These are phyloP conservation scores for Solanum virginianum DNA, from an alignment of 257 asterid species.

Conservation along the genomic window DNA sequence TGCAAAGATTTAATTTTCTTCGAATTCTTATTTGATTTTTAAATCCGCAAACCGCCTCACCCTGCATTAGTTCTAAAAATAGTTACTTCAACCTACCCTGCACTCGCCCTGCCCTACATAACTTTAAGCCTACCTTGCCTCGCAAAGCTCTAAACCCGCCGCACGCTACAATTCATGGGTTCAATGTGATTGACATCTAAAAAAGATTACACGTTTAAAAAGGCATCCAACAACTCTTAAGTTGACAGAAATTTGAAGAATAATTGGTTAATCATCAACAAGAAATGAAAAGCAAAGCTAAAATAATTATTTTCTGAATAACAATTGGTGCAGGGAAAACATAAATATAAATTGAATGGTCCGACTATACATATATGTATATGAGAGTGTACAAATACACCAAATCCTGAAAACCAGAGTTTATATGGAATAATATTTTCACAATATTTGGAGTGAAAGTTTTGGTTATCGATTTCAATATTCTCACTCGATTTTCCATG, in stretches of 20 bases:
- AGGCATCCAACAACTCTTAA: background rate
- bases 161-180: too few species aligned
- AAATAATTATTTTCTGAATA: background rate
- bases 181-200: background rate
- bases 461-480: too few species aligned
- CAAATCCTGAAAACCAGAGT: background rate
- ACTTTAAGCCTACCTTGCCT: too few species aligned
- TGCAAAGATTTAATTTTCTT: too few species aligned
- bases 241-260: background rate
- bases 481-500: constrained; percentile 66
- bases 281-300: background rate
- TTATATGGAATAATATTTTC: background rate
- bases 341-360: background rate
- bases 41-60: too few species aligned
- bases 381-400: background rate
- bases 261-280: background rate
- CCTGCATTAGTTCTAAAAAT: too few species aligned
- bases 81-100: too few species aligned
- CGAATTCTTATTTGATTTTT: too few species aligned
- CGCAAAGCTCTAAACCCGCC: too few species aligned
- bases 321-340: background rate
- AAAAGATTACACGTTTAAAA: background rate
- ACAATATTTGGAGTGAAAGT: background rate
- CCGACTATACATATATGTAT: background rate
- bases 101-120: too few species aligned